Percentiles rank a stretch among this genome's conserved stretches.
phyloP scores from a whole-genome alignment of 345 rosid species.

The Clausena lansium region DNA sequence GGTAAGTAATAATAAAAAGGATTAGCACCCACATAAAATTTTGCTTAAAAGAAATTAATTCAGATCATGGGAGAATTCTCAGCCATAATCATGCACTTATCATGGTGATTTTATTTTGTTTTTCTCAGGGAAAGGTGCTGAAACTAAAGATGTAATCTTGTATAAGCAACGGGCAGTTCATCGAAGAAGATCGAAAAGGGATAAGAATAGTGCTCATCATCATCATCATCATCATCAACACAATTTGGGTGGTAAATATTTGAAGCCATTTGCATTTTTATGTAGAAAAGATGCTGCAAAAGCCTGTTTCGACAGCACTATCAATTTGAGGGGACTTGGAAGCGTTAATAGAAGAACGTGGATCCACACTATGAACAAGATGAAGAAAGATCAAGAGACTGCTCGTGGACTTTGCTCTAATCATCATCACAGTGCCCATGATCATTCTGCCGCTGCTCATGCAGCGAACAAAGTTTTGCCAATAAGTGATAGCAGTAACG shows the following conservation, averaged over 20 bases:
- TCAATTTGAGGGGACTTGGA: conserved; percentile 37
- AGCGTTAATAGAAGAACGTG: conserved; percentile 26
- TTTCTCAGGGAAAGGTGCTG: conserved; percentile 28
- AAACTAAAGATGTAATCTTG: conserved; percentile 25
- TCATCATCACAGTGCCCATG: conserved; percentile 23
- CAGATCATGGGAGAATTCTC: no score
- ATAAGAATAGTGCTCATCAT: background rate
- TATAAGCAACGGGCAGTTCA: conserved; percentile 15
- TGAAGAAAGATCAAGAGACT: conserved; percentile 44
- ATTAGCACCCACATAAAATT: rapidly evolving
- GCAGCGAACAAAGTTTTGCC: conserved; percentile 56
- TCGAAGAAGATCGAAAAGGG: conserved; percentile 28
- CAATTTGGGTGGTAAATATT: conserved; percentile 13
- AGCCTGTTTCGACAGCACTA: conserved; percentile 59
- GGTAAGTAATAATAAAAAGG: conserved; percentile 19
- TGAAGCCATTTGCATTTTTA: conserved; percentile 31
- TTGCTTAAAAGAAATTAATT: no score
- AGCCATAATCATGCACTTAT: no score
- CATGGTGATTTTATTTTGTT: background rate
- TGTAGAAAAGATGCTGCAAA: conserved; percentile 58
- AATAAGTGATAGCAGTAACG: conserved; percentile 18
- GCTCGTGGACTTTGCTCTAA: conserved; percentile 19
- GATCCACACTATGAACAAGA: conserved; percentile 31
- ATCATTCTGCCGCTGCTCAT: conserved; percentile 22
- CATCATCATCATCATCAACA: no score